Evolutionary conservation across 495 filamentous ascomycete species (phyloP).

Genomic region (Pyrenopolyporus hunteri): DNA sequence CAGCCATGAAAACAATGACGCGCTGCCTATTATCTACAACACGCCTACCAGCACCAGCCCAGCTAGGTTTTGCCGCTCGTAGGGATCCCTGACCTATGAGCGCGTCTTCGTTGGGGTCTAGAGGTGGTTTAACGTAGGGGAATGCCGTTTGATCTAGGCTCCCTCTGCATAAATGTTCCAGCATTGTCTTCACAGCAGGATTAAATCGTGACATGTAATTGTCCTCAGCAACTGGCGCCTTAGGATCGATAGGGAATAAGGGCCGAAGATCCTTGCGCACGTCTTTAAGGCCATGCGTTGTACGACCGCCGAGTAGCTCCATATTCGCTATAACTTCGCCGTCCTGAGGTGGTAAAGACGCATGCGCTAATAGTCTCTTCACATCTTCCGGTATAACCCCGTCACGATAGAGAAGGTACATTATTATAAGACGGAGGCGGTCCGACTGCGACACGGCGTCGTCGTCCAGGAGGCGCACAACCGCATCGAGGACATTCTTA

Average conservation of each 20-base stretch:
- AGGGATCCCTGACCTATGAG: conserved; percentile 73
- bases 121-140: conserved; percentile 79
- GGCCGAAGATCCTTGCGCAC: conserved; percentile 65
- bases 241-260: conserved; percentile 68
- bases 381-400: conserved; percentile 89
- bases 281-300: conserved; percentile 78
- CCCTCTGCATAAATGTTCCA: conserved; percentile 73
- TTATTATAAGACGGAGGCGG: conserved; percentile 79
- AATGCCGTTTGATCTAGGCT: conserved; percentile 74
- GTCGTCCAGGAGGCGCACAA: conserved; percentile 88
- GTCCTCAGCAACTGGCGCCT: conserved; percentile 61
- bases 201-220: conserved; percentile 73
- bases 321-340: conserved; percentile 76
- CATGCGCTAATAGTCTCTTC: conserved; percentile 81
- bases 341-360: conserved; percentile 75
- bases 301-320: conserved; percentile 78
- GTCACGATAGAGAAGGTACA: conserved; percentile 86
- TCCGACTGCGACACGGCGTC: conserved; percentile 69
- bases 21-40: conserved; percentile 84
- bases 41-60: conserved; percentile 81
- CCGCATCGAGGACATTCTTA: conserved; percentile 82
- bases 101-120: conserved; percentile 60
- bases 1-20: conserved; percentile 94
- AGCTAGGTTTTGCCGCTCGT: conserved; percentile 87
- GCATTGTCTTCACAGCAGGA: conserved; percentile 74